Percentiles rank a stretch among this genome's conserved stretches.
Evolutionary conservation across 306 rosid species (phyloP).

Genomic region (Castanospermum australe): DNA sequence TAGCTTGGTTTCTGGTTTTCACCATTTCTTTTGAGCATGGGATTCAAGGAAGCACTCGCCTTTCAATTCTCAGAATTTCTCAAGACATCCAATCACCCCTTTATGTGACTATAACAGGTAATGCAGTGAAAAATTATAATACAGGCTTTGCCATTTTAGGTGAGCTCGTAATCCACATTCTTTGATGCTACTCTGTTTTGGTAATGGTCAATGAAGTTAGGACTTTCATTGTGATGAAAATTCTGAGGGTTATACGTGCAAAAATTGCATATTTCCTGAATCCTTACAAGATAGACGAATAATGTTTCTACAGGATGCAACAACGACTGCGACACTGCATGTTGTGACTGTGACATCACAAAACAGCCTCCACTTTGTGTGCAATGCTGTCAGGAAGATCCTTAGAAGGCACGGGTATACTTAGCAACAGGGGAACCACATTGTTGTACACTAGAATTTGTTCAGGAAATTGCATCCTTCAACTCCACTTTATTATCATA

Average conservation of each 20-base stretch:
- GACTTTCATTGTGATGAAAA: neutral
- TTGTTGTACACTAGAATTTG: neutral
- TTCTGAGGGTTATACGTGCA: neutral
- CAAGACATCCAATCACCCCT: constrained; percentile 38
- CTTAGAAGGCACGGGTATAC: constrained; percentile 23
- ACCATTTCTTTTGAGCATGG: constrained; percentile 21
- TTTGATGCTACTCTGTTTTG: neutral
- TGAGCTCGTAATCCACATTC: neutral
- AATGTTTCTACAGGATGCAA: constrained; percentile 71
- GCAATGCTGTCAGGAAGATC: constrained; percentile 68
- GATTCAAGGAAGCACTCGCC: constrained; percentile 47
- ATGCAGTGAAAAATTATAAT: neutral
- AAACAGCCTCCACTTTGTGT: constrained; percentile 83
- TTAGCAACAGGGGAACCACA: neutral
- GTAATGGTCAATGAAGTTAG: neutral
- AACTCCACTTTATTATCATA: neutral
- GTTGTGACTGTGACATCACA: constrained; percentile 70
- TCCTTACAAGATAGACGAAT: neutral
- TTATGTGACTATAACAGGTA: constrained; percentile 71
- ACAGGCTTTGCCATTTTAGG: neutral
- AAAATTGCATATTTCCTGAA: neutral
- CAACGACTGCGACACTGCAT: constrained; percentile 76
- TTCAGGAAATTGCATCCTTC: neutral
- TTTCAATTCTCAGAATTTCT: constrained; percentile 24
- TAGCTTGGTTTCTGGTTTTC: constrained; percentile 41